Conservation (phyloP, 2,329 filamentous ascomycete species). For the Fusarium sp. region DNA sequence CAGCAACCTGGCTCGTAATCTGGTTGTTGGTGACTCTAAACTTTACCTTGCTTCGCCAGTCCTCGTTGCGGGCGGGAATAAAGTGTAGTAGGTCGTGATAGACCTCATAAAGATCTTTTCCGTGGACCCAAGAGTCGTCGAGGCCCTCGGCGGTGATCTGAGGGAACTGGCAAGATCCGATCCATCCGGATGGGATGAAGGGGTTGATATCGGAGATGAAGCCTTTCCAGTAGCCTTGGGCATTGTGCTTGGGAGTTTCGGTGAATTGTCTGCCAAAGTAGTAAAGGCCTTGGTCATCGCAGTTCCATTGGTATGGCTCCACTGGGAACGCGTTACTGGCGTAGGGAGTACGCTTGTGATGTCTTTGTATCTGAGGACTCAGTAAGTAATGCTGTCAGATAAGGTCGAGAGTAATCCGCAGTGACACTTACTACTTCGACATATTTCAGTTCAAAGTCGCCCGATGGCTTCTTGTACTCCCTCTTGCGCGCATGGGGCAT, state of each 20-base stretch:
- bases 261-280: slow-evolving; percentile 74
- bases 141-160: slow-evolving; percentile 82
- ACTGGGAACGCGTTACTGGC: slow-evolving; percentile 82
- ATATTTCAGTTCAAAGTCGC: slow-evolving; percentile 77
- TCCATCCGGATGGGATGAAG: slow-evolving; percentile 76
- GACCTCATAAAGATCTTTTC: slow-evolving; percentile 81
- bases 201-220: slow-evolving; percentile 76
- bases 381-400: not conserved
- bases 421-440: slow-evolving; percentile 76
- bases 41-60: slow-evolving; percentile 63
- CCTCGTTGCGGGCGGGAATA: slow-evolving; percentile 67
- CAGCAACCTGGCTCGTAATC: slow-evolving; percentile 86
- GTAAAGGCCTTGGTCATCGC: slow-evolving; percentile 78
- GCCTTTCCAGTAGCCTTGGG: slow-evolving; percentile 76
- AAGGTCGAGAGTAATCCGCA: too few relatives aligned
- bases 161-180: slow-evolving; percentile 84
- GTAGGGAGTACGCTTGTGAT: slow-evolving; percentile 89
- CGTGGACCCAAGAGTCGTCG: slow-evolving; percentile 82
- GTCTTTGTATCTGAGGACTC: slow-evolving; percentile 77
- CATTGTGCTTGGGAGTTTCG: slow-evolving; percentile 60
- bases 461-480: slow-evolving; percentile 72
- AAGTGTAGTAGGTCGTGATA: slow-evolving; percentile 80
- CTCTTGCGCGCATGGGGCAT: slow-evolving; percentile 84
- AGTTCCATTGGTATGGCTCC: slow-evolving; percentile 82
- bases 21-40: slow-evolving; percentile 87